A percentile compares a stretch with the other conserved stretches of the same genome.
Evolutionary conservation across 768 basidiomycete species (phyloP).

Genomic region (Sarcodon aspratus): DNA sequence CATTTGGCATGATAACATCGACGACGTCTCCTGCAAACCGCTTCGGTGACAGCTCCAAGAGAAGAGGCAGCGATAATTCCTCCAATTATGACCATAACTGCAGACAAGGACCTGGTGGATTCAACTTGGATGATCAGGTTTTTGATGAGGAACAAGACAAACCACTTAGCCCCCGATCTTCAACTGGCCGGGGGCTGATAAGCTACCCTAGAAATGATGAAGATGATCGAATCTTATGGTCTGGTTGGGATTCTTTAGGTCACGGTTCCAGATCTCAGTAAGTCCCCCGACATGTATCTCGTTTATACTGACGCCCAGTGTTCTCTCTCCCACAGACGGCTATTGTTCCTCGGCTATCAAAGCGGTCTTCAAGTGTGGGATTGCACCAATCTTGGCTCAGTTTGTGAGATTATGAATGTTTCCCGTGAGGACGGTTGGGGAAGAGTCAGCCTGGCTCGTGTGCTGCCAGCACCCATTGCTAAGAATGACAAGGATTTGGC

Average conservation of each 20-base stretch:
- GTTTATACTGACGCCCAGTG: not conserved
- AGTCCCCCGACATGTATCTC: not conserved
- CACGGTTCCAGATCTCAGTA: conserved; percentile 7
- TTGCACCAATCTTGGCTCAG: conserved; percentile 36
- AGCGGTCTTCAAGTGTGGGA: conserved; percentile 53
- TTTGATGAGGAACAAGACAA: conserved; percentile 5
- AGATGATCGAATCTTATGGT: conserved; percentile 29
- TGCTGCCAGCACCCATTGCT: conserved; percentile 24
- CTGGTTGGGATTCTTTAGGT: conserved; percentile 27
- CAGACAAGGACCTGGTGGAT: conserved; percentile 5
- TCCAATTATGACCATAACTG: too few relatives aligned
- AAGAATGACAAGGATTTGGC: conserved; percentile 17
- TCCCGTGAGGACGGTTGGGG: conserved; percentile 21
- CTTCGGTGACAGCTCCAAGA: too few relatives aligned
- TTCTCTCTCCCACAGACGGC: conserved; percentile 17
- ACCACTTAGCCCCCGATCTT: conserved; percentile 3
- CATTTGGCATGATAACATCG: conserved; percentile 24
- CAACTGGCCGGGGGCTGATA: conserved; percentile 5
- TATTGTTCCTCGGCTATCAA: conserved; percentile 43
- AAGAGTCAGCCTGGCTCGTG: conserved; percentile 23
- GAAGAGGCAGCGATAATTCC: conserved; percentile 6
- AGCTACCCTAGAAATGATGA: conserved; percentile 17
- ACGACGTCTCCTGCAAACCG: conserved; percentile 7
- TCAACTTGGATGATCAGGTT: conserved; percentile 16
- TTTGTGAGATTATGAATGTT: conserved; percentile 45